Conservation (phyloP, 2,329 filamentous ascomycete species). For the Fusarium anthophilum region DNA sequence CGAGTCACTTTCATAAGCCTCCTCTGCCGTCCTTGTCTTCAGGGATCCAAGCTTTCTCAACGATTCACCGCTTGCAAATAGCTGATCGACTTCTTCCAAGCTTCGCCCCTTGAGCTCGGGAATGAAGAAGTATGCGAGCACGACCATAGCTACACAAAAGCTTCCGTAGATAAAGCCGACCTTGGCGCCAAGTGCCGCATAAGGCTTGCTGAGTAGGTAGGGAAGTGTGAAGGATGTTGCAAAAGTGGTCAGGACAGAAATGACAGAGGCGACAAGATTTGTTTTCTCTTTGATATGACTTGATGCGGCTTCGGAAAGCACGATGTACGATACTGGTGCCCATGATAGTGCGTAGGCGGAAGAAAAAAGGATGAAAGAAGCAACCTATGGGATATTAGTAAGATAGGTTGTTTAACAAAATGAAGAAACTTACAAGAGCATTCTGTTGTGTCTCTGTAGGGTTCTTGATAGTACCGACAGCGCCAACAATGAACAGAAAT, state of each 20-base stretch:
- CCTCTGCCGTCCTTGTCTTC: neutral
- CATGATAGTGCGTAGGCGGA: conserved; percentile 42
- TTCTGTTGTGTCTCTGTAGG: neutral
- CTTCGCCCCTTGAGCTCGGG: conserved; percentile 66
- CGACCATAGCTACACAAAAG: neutral
- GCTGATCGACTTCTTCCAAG: conserved; percentile 63
- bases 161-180: conserved; percentile 53
- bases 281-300: conserved; percentile 46
- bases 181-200: conserved; percentile 48
- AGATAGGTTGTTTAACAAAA: accelerated
- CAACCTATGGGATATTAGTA: conserved; percentile 10
- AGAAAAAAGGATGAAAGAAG: conserved; percentile 41
- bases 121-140: conserved; percentile 50
- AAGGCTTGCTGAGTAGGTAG: conserved; percentile 48
- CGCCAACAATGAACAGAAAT: neutral
- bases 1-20: neutral
- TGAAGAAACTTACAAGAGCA: neutral
- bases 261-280: conserved; percentile 41
- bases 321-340: conserved; percentile 43
- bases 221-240: conserved; percentile 49
- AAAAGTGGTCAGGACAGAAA: conserved; percentile 45
- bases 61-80: conserved; percentile 39
- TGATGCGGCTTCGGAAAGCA: conserved; percentile 40
- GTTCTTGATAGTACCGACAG: neutral
- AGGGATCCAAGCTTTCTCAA: neutral